Base-by-base conservation (phyloP, 345 rosid genomes). In the Brassica cretica region DNA sequence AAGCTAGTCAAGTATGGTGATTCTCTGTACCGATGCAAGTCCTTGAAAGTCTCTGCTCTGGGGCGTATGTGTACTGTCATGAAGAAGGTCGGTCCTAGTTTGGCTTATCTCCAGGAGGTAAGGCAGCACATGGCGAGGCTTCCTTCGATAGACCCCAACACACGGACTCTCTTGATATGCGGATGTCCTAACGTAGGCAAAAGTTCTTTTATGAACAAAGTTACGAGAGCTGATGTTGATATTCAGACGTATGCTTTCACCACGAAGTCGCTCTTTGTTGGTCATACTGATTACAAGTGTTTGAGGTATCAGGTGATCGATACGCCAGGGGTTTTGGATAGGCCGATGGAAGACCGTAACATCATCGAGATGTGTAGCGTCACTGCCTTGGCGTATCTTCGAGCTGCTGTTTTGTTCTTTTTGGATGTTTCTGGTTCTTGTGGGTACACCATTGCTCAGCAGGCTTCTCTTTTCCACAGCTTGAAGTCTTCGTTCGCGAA, bases 351-450 rank as follows among this genome's bases (percentile, higher is more conserved):
- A 66, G 98, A 94, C 61, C 91, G 94, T 19, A 94, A 94, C 73
- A 88, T 92, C 35, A 94, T 94, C 80, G 96, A 90, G 15, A 94
- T 94, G 96, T 94, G 97, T 86, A 91, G 94, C 73, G 87, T 93
- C 69, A 93, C 98, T 0, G 98, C 97, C 1, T 78, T 91, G 77
- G 96, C 97, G 1, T 92, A 93, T 87, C 86, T 49, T 49, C 5
- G 55, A 49, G 55, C 56, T 49, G 56, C 18, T n/a, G 56, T 49
- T 1, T 49, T 49, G 18, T 93, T 16, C 83, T 91, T 90, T 78
- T 72, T 91, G 82, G 98, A 94, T 61, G 82, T 94, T 63, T 91
- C 94, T 0, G 98, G 96, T 2, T 89, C 97, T 6, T 94, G 98
- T 82, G 97, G 98, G 0, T 25, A 89, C 87, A 94, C 80, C 77